Conservation (phyloP, 2,329 filamentous ascomycete species). For the Dothistroma septosporum region DNA sequence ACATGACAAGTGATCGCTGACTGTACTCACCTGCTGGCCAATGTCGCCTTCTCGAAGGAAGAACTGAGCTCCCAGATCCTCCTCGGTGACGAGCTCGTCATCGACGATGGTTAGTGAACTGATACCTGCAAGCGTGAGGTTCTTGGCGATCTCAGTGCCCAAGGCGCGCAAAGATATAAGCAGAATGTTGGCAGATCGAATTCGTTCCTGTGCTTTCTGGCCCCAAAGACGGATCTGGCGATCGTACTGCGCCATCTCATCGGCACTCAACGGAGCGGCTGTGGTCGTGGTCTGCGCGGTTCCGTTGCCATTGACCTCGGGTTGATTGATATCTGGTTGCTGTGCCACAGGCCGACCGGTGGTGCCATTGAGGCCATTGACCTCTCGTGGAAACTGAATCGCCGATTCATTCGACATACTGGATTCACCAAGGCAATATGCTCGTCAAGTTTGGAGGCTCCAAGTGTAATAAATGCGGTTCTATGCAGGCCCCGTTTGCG, state of each 20-base stretch:
- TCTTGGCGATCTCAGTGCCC: constrained; percentile 94
- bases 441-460: background rate
- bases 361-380: constrained; percentile 15
- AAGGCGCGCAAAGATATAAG: constrained; percentile 84
- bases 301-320: constrained; percentile 1
- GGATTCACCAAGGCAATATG: background rate
- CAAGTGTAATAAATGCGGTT: no score
- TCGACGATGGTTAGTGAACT: constrained; percentile 87
- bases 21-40: constrained; percentile 62
- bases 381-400: constrained; percentile 1
- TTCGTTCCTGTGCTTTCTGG: constrained; percentile 83
- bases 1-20: background rate
- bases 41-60: constrained; percentile 70
- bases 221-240: constrained; percentile 97
- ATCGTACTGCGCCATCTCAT: constrained; percentile 96
- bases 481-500: no score
- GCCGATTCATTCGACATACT: constrained; percentile 9
- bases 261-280: constrained; percentile 45
- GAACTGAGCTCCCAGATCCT: constrained; percentile 67
- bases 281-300: constrained; percentile 23
- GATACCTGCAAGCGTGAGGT: constrained; percentile 89
- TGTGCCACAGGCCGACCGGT: constrained; percentile 11
- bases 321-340: constrained; percentile 3
- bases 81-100: constrained; percentile 66
- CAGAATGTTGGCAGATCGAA: constrained; percentile 83